A percentile compares a stretch with the other conserved stretches of the same genome.
Evolutionary conservation across 306 rosid species (phyloP).

Genomic region (Chamaecrista fasciculata): DNA sequence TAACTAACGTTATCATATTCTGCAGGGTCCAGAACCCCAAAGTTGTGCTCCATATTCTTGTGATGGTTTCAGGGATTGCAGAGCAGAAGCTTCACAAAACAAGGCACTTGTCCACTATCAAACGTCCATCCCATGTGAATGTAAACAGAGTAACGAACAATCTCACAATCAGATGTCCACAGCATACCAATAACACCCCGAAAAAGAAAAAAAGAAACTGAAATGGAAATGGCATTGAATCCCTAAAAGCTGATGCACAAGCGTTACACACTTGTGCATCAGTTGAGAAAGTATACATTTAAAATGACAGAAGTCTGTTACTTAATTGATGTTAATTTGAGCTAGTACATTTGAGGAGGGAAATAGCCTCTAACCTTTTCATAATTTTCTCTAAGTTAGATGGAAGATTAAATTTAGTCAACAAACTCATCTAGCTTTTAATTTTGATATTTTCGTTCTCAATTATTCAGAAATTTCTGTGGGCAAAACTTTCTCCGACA

Average conservation of each 20-base stretch:
- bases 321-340: not conserved
- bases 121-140: not conserved
- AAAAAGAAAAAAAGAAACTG: not conserved
- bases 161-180: no score
- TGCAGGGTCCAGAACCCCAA: slow-evolving; percentile 20
- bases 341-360: not conserved
- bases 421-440: not conserved
- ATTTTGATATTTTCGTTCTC: slow-evolving; percentile 1
- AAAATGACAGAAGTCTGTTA: not conserved
- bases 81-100: not conserved
- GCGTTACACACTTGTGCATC: not conserved
- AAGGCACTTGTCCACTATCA: not conserved
- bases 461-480: not conserved
- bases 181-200: not conserved
- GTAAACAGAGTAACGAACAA: not conserved
- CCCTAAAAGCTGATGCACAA: not conserved
- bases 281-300: not conserved
- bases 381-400: not conserved
- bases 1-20: slow-evolving; percentile 1
- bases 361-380: not conserved
- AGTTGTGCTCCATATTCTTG: not conserved
- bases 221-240: not conserved
- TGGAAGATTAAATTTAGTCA: not conserved
- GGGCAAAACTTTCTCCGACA: slow-evolving; percentile 15
- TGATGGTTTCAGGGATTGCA: slow-evolving; percentile 7